Conservation (phyloP, 2,329 filamentous ascomycete genomes). For the Arthrobotrys iridis region DNA sequence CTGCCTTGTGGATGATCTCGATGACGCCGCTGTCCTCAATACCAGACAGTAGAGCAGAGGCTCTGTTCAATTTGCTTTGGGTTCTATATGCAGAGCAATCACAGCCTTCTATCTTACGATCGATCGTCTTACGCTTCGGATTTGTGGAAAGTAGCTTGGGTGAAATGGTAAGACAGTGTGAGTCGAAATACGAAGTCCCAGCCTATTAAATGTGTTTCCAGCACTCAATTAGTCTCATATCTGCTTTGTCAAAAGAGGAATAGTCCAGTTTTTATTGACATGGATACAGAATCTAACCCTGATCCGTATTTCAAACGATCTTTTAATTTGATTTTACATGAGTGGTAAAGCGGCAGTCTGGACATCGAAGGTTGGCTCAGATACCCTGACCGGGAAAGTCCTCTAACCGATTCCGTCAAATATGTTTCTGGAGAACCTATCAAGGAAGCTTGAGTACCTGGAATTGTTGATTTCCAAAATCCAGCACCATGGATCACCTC, state of each 20-base stretch:
- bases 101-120: neutral
- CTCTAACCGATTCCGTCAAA: slow-evolving; percentile 44
- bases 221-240: slow-evolving; percentile 1
- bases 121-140: too few species aligned
- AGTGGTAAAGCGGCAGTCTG: neutral
- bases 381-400: slow-evolving; percentile 9
- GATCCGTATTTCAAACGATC: slow-evolving; percentile 28
- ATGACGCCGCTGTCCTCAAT: too few species aligned
- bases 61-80: too few species aligned
- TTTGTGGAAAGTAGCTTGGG: neutral
- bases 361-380: neutral
- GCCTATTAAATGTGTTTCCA: neutral
- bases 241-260: slow-evolving; percentile 8
- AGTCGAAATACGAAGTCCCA: neutral
- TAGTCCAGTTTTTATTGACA: neutral
- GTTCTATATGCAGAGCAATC: too few species aligned
- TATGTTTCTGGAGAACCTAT: slow-evolving; percentile 19
- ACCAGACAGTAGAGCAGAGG: too few species aligned
- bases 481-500: slow-evolving; percentile 3
- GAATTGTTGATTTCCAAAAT: neutral
- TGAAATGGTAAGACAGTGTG: slow-evolving; percentile 6
- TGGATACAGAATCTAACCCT: slow-evolving; percentile 14
- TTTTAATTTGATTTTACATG: slow-evolving; percentile 31
- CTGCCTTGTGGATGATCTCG: neutral
- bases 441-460: neutral